These are phyloP conservation scores for Aspergillus oerlinghausenensis DNA, from an alignment of 2,329 filamentous ascomycete species.

Conservation along the genomic window DNA sequence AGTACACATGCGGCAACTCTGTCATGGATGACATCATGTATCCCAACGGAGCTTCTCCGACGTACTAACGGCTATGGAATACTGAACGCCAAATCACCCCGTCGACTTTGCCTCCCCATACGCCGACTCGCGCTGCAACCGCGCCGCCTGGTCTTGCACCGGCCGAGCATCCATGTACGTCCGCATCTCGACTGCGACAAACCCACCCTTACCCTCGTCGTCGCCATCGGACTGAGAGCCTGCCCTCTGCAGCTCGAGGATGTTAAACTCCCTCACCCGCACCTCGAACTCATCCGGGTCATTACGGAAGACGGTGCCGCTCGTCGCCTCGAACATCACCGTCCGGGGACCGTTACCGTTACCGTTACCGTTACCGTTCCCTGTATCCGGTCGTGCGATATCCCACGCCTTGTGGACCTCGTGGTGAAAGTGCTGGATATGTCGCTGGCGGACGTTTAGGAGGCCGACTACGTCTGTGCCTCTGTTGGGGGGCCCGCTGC, in stretches of 20 bases:
- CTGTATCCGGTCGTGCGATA: conserved; percentile 5
- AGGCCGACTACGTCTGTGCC: conserved; percentile 8
- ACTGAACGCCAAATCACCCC: neutral
- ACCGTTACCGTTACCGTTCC: neutral
- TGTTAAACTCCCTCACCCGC: conserved; percentile 16
- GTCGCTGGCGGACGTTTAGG: conserved; percentile 14
- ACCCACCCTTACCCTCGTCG: neutral
- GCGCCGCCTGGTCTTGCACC: conserved; percentile 13
- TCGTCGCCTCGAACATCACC: conserved; percentile 20
- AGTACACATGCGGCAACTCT: neutral
- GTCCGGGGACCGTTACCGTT: conserved; percentile 8
- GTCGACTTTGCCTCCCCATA: neutral
- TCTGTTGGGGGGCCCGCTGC: conserved; percentile 13
- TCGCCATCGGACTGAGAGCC: neutral
- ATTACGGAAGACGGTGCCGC: conserved; percentile 12
- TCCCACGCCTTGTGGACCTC: conserved; percentile 19
- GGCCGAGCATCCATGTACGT: conserved; percentile 17
- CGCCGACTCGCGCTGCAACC: conserved; percentile 2
- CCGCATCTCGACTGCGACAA: conserved; percentile 17
- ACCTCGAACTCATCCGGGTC: conserved; percentile 20
- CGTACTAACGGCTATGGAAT: neutral
- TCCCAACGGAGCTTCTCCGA: too few species aligned
- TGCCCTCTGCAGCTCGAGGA: conserved; percentile 10
- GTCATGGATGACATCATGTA: neutral
- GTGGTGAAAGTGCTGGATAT: conserved; percentile 13